Evolutionary conservation across 2,329 filamentous ascomycete species (phyloP), one percentile per base, ranked within the genome.

Genomic region (Neonectria magnoliae): DNA sequence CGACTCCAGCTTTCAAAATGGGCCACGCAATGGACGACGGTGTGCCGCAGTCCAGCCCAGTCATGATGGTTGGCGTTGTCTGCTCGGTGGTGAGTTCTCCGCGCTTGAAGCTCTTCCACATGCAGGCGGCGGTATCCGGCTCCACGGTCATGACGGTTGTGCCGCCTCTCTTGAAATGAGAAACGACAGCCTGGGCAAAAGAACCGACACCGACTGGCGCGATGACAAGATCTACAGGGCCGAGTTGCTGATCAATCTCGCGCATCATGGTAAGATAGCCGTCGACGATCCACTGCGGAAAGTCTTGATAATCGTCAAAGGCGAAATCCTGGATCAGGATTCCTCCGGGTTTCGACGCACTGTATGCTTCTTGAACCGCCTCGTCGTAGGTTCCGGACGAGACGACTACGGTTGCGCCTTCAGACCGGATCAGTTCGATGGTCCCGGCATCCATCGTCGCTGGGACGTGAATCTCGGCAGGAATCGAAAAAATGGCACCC

Each of bases 241-340:
- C 75, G 0, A 82, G 73, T 72, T 94, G 91, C 20, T 81, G 75
- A 54, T 93, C 90, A 0, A 88, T 81, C 73, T 96, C 93, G 3
- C 78, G 76, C 66, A 94, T 81, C 85, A 94, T 90, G 0, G 91
- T 93, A 5, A 83, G 83, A 71, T 95, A 96, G 0, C 93, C 93
- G 65, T 95, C 88, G 0, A 93, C 90, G 22, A 94, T 91, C 88
- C 90, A 94, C 76, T 87, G 11, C 5, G 92, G 91, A 5, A 93
- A 85, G 42, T 88, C 81, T 51, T 89, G 85, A 70, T 92, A 93
- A 2, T 87, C 89, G 0, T 85, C 83, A 71, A 91, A 91, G 0
- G 88, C 85, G 9, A 86, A 90, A 71, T 95, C 93, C 73, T 92
- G 87, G 1, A 94, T 83, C 44, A 94, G 76, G 7, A 94, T 73